These are phyloP conservation scores for Xylariaceae sp. DNA, from an alignment of 2,329 filamentous ascomycete genomes.

Conservation along the genomic window DNA sequence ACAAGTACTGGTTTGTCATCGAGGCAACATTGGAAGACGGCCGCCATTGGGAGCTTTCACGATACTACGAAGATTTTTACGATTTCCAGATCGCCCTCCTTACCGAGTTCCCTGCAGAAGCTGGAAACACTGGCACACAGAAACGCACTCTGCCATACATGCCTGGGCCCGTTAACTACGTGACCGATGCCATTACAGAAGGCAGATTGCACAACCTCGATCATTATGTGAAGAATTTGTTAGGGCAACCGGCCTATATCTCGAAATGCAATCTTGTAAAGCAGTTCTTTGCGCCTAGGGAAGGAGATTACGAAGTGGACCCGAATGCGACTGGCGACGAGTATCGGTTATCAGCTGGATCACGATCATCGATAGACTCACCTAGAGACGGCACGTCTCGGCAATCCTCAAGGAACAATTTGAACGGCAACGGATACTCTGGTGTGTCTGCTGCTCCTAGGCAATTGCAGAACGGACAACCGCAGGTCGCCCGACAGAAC, in stretches of 20 bases:
- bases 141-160: conserved; percentile 89
- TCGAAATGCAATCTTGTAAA: conserved; percentile 78
- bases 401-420: conserved; percentile 62
- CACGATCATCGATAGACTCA: conserved; percentile 63
- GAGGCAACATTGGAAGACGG: conserved; percentile 88
- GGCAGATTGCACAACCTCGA: conserved; percentile 89
- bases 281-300: conserved; percentile 83
- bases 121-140: conserved; percentile 76
- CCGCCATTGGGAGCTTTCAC: conserved; percentile 84
- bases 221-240: conserved; percentile 88
- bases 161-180: conserved; percentile 95
- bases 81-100: conserved; percentile 96
- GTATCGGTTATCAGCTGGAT: conserved; percentile 69
- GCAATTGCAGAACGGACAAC: conserved; percentile 36
- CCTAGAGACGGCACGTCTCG: conserved; percentile 55
- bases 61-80: conserved; percentile 98
- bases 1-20: conserved; percentile 99
- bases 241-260: conserved; percentile 80
- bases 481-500: conserved; percentile 38
- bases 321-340: conserved; percentile 63
- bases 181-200: conserved; percentile 96
- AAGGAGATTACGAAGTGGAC: conserved; percentile 92
- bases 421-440: conserved; percentile 54
- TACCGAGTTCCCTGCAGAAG: conserved; percentile 86
- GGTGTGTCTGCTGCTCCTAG: conserved; percentile 49